Evolutionary conservation across 2,329 filamentous ascomycete species (phyloP), one percentile per base, ranked within the genome.

Genomic region (Fusarium succisae): DNA sequence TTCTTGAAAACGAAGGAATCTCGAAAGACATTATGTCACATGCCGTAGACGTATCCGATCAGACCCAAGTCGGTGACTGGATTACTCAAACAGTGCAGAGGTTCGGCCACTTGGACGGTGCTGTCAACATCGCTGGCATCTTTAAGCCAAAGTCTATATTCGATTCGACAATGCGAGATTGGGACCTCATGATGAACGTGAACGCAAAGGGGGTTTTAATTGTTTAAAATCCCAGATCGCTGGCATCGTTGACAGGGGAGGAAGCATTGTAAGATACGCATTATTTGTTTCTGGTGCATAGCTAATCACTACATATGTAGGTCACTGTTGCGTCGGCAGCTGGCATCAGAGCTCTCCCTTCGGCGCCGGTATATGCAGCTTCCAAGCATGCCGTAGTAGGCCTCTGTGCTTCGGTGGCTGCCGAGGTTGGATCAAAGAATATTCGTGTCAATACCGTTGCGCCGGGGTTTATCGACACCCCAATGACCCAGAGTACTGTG

Each of bases 211-310:
- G 22, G 14, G 22, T 43, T 4, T 43, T 3, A 43, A 43, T n/a
- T 43, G 22, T 1, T 17, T 43, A 17, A 6, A 15, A 43, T 9
- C 39, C 1, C 39, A 43, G 39, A 43, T 43, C 2, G 22, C 39
- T n/a, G 6, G 6, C 0, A 43, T 43, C 3, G 39, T 8, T n/a
- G 22, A 17, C 8, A 43, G 3, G 0, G 39, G 22, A 4, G 22
- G 39, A 1, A 43, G 39, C 22, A 43, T 43, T n/a, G 39, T 43
- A n/a, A 17, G 39, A 43, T 11, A n/a, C 32, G 0, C 3, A 15
- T 1, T 35, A 1, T 9, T 35, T 15, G 3, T 35, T 15, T 15
- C 14, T 15, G 14, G 7, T 0, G 7, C 32, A 9, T 15, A 3
- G 14, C 32, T 35, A 15, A 35, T 35, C 14, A 9, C 6, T 35